Percentiles rank a stretch among this genome's conserved stretches.
These are phyloP conservation scores for Candida khao-thaluensis DNA, from an alignment of 805 yeast genomes.

Conservation along the genomic window DNA sequence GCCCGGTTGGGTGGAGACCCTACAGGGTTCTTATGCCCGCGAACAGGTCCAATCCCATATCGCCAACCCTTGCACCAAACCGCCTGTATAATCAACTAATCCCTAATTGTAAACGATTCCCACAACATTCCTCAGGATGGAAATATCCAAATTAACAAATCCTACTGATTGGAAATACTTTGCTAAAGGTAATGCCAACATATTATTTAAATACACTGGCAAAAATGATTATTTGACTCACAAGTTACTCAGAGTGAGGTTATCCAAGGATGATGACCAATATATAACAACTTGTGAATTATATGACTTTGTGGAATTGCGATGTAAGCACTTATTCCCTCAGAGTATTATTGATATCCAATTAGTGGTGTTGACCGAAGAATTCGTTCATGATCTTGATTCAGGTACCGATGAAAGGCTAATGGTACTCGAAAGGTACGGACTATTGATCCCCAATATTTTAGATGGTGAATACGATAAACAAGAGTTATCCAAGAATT, in stretches of 20 bases:
- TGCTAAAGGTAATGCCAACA: slow-evolving; percentile 51
- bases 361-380: slow-evolving; percentile 28
- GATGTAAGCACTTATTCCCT: slow-evolving; percentile 31
- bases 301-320: slow-evolving; percentile 37
- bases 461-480: slow-evolving; percentile 31
- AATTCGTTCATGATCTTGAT: slow-evolving; percentile 29
- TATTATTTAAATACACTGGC: slow-evolving; percentile 44
- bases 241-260: slow-evolving; percentile 39
- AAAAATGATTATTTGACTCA: slow-evolving; percentile 27
- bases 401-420: slow-evolving; percentile 23
- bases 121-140: slow-evolving; percentile 25
- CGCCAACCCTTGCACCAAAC: no score
- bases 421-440: slow-evolving; percentile 41
- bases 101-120: no score
- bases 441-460: slow-evolving; percentile 44
- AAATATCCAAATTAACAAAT: slow-evolving; percentile 32
- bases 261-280: slow-evolving; percentile 34
- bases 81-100: no score
- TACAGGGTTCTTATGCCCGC: no score
- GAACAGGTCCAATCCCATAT: no score
- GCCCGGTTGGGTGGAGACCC: no score
- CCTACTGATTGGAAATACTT: slow-evolving; percentile 45
- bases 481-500: slow-evolving; percentile 33
- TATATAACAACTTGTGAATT: slow-evolving; percentile 41
- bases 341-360: slow-evolving; percentile 32